Percentiles rank a stretch among this genome's conserved stretches.
These are phyloP conservation scores for Rubia balearica DNA, from an alignment of 305 asterid genomes.

Conservation along the genomic window DNA sequence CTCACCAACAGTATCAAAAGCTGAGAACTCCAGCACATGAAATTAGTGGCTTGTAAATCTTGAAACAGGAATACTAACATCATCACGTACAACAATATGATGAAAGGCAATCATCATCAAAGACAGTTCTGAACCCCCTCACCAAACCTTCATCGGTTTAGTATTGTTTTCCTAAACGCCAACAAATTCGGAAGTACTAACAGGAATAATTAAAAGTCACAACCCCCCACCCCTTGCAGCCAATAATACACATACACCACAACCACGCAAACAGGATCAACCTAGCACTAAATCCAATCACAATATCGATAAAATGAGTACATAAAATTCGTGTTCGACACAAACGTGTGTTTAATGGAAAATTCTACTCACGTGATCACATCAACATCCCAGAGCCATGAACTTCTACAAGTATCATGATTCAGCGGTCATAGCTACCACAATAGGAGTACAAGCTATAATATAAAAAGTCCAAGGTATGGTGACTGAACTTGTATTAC, in stretches of 20 bases:
- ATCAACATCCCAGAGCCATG: not conserved
- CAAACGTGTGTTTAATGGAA: not conserved
- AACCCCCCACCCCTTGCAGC: not conserved
- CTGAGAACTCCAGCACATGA: not conserved
- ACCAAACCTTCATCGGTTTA: too few relatives aligned
- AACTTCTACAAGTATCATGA: not conserved
- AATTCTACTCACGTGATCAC: not conserved
- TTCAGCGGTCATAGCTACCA: not conserved
- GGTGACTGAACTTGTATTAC: not conserved
- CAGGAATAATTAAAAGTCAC: too few relatives aligned
- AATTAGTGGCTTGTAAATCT: not conserved
- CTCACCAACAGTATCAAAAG: not conserved
- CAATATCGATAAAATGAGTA: not conserved
- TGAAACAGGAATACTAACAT: not conserved
- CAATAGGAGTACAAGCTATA: not conserved
- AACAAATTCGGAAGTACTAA: not conserved
- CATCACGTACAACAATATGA: too few relatives aligned
- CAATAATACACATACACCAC: not conserved
- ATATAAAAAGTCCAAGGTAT: not conserved
- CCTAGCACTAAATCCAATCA: not conserved
- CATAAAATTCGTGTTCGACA: not conserved
- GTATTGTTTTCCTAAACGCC: not conserved
- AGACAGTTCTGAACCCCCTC: too few relatives aligned
- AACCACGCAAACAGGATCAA: not conserved
- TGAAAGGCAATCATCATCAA: too few relatives aligned